Percentiles rank a stretch among this genome's conserved stretches.
phyloP scores from a whole-genome alignment of 192 early-diverging fungal genomes.

The Linnemannia zychae region DNA sequence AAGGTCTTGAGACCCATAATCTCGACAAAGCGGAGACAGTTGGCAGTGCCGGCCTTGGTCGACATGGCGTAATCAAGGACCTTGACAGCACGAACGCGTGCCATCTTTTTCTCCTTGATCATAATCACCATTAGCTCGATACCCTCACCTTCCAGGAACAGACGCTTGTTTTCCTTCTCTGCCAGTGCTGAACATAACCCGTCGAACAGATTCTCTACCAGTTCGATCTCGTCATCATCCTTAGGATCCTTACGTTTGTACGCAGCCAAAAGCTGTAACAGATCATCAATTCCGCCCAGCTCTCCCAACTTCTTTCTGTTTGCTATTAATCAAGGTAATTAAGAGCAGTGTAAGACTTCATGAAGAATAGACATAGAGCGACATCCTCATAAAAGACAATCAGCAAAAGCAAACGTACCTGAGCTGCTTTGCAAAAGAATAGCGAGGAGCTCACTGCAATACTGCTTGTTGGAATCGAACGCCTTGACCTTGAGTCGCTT shows the following conservation, averaged over 20 bases:
- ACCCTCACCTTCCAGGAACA: conserved; percentile 88
- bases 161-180: conserved; percentile 76
- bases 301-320: conserved; percentile 64
- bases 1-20: conserved; percentile 85
- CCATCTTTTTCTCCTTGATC: conserved; percentile 88
- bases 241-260: conserved; percentile 82
- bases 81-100: conserved; percentile 87
- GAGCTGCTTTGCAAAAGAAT: conserved; percentile 83
- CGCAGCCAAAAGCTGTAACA: conserved; percentile 74
- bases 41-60: conserved; percentile 58
- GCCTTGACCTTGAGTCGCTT: conserved; percentile 69
- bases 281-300: conserved; percentile 72
- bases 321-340: conserved; percentile 26
- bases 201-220: conserved; percentile 95
- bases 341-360: conserved; percentile 14
- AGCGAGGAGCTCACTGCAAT: conserved; percentile 87
- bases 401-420: conserved; percentile 55
- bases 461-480: conserved; percentile 89
- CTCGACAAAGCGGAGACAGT: conserved; percentile 86
- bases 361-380: background rate
- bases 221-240: conserved; percentile 89
- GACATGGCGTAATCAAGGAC: conserved; percentile 86
- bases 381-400: background rate
- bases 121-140: conserved; percentile 92
- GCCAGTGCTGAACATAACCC: conserved; percentile 79